Evolutionary conservation across 139 green algal genomes (phyloP).

Genomic region (Raphidocelis subcapitata): DNA sequence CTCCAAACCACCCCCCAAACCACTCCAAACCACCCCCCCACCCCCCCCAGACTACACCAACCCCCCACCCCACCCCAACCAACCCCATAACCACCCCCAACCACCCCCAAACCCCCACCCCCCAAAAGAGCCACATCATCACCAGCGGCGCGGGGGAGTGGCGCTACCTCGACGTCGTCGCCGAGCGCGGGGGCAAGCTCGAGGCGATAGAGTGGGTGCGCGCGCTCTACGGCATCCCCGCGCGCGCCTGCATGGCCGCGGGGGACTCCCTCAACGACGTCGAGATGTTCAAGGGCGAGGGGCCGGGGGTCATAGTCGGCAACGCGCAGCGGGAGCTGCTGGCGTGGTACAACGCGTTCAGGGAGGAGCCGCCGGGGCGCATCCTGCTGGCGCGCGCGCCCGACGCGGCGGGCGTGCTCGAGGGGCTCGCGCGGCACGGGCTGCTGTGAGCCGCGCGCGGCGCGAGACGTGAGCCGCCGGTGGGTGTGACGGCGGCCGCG

Average conservation of each 20-base stretch:
- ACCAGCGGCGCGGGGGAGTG: constrained; percentile 66
- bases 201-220: constrained; percentile 75
- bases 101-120: neutral
- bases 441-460: constrained; percentile 45
- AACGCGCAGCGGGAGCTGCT: constrained; percentile 78
- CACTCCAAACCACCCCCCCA: too few species aligned
- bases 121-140: constrained; percentile 56
- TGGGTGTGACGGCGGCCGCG: neutral
- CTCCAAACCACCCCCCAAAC: too few species aligned
- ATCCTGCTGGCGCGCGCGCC: constrained; percentile 56
- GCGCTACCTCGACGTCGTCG: constrained; percentile 77
- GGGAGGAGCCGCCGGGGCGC: constrained; percentile 8
- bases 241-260: constrained; percentile 62
- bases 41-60: too few species aligned
- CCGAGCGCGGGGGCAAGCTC: constrained; percentile 66
- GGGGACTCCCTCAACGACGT: constrained; percentile 85
- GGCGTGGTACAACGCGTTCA: constrained; percentile 62
- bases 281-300: constrained; percentile 64
- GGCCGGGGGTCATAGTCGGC: constrained; percentile 34
- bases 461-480: too few species aligned
- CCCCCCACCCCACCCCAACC: neutral
- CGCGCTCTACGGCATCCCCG: constrained; percentile 58
- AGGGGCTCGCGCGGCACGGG: constrained; percentile 63
- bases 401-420: constrained; percentile 64
- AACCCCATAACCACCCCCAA: neutral